Conservation (phyloP, 2,329 filamentous ascomycete genomes). For the Apiospora koreana region DNA sequence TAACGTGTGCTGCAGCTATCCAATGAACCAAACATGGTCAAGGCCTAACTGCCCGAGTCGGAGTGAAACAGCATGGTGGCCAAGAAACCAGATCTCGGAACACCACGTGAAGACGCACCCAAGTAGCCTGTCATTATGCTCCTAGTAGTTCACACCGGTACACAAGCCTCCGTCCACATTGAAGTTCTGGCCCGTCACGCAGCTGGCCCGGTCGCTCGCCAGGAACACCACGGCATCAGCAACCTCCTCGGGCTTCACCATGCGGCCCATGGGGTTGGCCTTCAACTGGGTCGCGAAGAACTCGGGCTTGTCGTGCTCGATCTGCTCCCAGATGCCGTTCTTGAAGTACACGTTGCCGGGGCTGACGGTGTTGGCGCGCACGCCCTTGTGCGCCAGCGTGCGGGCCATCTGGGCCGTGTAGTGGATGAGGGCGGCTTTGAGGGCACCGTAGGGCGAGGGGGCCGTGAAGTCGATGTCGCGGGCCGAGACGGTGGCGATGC, state of each 20-base stretch:
- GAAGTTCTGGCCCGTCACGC: slow-evolving; percentile 21
- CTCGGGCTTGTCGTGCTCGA: slow-evolving; percentile 31
- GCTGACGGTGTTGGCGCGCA: slow-evolving; percentile 36
- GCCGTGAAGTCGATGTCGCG: slow-evolving; percentile 38
- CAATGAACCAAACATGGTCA: background rate
- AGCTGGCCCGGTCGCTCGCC: slow-evolving; percentile 21
- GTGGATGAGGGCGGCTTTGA: slow-evolving; percentile 38
- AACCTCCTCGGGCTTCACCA: slow-evolving; percentile 23
- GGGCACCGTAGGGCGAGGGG: slow-evolving; percentile 36
- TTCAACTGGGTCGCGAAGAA: slow-evolving; percentile 27
- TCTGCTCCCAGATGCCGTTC: slow-evolving; percentile 36
- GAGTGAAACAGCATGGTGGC: too few relatives aligned
- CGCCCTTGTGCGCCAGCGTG: slow-evolving; percentile 33
- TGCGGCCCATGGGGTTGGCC: slow-evolving; percentile 21
- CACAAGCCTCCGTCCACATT: slow-evolving; percentile 22
- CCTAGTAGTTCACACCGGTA: slow-evolving; percentile 2
- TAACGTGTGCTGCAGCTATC: background rate
- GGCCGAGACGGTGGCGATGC: slow-evolving; percentile 36
- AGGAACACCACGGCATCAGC: slow-evolving; percentile 23
- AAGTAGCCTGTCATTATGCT: background rate
- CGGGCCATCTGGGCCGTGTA: slow-evolving; percentile 37
- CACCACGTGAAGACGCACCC: too few relatives aligned
- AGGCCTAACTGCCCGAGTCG: background rate
- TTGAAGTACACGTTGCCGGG: slow-evolving; percentile 38
- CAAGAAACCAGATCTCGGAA: too few relatives aligned